phyloP scores from a whole-genome alignment of 257 asterid species.

The Primulina huaijiensis region DNA sequence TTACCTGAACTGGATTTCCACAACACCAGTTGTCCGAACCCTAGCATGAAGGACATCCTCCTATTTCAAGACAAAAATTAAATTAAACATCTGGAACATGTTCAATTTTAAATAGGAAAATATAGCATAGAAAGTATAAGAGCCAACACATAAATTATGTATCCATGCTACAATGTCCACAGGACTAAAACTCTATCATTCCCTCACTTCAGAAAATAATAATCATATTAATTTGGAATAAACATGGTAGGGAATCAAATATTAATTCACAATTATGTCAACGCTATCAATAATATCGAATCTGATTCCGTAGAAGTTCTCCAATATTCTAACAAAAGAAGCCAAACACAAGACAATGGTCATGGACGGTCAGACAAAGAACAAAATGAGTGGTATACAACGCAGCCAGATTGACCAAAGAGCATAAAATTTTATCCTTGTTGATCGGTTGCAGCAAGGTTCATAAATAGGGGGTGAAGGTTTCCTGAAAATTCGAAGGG shows the following conservation, averaged over 20 bases:
- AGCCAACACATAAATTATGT: not conserved
- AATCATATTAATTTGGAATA: not conserved
- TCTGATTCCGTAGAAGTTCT: not conserved
- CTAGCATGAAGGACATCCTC: conserved; percentile 98
- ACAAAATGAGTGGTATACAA: conserved; percentile 10
- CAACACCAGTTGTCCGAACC: conserved; percentile 98
- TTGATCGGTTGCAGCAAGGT: not conserved
- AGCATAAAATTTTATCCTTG: not conserved
- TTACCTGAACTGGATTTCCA: conserved; percentile 99
- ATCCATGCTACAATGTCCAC: not conserved
- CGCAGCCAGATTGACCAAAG: conserved; percentile 1
- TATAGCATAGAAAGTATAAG: not conserved
- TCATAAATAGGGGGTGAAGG: not conserved
- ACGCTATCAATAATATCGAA: too few species aligned
- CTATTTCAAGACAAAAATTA: conserved; percentile 45
- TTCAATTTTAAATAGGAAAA: too few species aligned
- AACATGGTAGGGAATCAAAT: not conserved
- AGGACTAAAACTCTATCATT: not conserved
- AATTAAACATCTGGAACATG: not conserved
- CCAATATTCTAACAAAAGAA: too few species aligned
- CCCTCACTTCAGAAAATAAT: not conserved
- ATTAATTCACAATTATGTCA: not conserved
- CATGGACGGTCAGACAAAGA: conserved; percentile 1
- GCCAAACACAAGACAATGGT: not conserved
- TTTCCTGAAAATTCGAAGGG: not conserved